Evolutionary conservation across 148 eudicot species (phyloP).

Genomic region (Rhododendron molle): DNA sequence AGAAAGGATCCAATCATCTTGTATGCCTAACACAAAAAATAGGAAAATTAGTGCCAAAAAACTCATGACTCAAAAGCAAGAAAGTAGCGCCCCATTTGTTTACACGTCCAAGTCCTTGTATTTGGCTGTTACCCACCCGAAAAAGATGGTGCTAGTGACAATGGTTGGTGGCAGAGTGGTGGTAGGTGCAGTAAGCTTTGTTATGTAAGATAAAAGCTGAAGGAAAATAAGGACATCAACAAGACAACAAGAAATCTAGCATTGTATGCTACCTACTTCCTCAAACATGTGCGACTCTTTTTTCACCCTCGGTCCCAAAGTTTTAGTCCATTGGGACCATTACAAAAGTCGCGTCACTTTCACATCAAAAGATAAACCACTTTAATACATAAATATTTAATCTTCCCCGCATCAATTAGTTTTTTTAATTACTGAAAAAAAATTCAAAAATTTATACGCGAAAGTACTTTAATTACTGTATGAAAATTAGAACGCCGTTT

Average conservation of each 20-base stretch:
- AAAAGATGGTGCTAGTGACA: not conserved
- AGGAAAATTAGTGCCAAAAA: constrained; percentile 2
- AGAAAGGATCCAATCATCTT: constrained; percentile 86
- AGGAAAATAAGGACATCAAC: not conserved
- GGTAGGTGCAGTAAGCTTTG: not conserved
- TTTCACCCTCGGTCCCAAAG: not conserved
- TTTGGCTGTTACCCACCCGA: not conserved
- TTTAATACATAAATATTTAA: no score
- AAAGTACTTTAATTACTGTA: not conserved
- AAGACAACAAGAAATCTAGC: not conserved
- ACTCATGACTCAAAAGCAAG: not conserved
- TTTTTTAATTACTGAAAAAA: not conserved
- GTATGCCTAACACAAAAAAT: constrained; percentile 42
- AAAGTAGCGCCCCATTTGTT: not conserved
- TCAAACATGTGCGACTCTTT: not conserved
- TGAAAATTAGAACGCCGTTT: not conserved
- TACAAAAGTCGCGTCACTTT: not conserved
- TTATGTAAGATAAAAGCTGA: not conserved
- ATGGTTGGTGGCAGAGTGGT: not conserved
- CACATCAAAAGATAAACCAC: not conserved
- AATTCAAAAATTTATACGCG: not conserved
- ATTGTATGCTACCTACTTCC: not conserved
- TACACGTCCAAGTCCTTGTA: not conserved
- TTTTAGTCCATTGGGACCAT: not conserved
- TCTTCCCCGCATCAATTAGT: not conserved